Percentiles rank a stretch among this genome's conserved stretches.
These are phyloP conservation scores for Acidomyces sp. DNA, from an alignment of 495 filamentous ascomycete genomes.

Conservation along the genomic window DNA sequence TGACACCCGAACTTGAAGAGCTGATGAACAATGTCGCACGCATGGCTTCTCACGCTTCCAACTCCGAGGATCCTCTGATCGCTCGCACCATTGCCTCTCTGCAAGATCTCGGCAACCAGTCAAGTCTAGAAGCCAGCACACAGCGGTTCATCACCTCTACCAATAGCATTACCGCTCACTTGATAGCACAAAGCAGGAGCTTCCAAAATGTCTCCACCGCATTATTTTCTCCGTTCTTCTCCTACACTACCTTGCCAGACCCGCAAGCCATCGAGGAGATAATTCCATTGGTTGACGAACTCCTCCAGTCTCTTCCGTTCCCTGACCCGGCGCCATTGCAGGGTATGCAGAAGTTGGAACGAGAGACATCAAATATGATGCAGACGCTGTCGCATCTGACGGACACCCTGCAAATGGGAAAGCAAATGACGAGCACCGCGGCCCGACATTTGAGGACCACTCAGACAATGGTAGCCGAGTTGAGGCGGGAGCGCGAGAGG, in stretches of 20 bases:
- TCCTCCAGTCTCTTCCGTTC: slow-evolving; percentile 22
- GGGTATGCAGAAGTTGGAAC: slow-evolving; percentile 63
- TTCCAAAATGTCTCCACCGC: slow-evolving; percentile 7
- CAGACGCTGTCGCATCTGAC: slow-evolving; percentile 68
- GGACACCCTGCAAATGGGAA: slow-evolving; percentile 90
- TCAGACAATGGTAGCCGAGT: slow-evolving; percentile 67
- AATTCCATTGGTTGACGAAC: slow-evolving; percentile 9
- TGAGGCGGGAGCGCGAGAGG: slow-evolving; percentile 66
- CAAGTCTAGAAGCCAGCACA: slow-evolving; percentile 12
- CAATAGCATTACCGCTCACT: slow-evolving; percentile 15
- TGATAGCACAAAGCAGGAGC: slow-evolving; percentile 14
- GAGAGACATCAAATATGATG: slow-evolving; percentile 62
- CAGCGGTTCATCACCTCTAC: slow-evolving; percentile 18
- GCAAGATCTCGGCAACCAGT: slow-evolving; percentile 21
- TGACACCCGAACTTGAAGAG: slow-evolving; percentile 18
- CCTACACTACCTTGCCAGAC: slow-evolving; percentile 2
- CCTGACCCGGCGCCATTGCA: slow-evolving; percentile 58
- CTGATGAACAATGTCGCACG: slow-evolving; percentile 17
- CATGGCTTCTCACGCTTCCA: slow-evolving; percentile 8
- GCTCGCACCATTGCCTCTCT: slow-evolving; percentile 10
- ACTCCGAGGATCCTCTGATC: slow-evolving; percentile 12
- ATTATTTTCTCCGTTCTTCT: slow-evolving; percentile 12
- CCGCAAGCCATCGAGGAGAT: slow-evolving; percentile 5
- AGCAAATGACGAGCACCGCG: slow-evolving; percentile 70
- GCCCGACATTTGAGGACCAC: slow-evolving; percentile 60